Percentiles rank a stretch among this genome's conserved stretches.
Conservation (phyloP, 2,329 filamentous ascomycete species). For the Phoma sp. region DNA sequence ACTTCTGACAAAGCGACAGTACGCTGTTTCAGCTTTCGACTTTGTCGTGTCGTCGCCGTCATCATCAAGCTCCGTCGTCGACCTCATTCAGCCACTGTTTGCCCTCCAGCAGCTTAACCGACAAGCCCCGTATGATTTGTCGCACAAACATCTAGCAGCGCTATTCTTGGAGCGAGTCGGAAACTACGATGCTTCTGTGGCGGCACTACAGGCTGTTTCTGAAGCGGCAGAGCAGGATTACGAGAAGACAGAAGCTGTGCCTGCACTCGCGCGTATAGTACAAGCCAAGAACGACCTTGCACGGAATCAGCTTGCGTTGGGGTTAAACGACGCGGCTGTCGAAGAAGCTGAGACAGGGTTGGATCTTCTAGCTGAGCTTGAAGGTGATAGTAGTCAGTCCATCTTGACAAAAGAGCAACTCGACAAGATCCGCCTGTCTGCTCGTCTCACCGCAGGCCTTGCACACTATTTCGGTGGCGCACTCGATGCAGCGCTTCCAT, state of each 20-base stretch:
- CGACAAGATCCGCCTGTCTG: slow-evolving; percentile 76
- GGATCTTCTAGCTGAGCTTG: slow-evolving; percentile 75
- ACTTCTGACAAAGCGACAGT: slow-evolving; percentile 76
- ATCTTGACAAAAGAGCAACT: slow-evolving; percentile 70
- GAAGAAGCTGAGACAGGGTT: slow-evolving; percentile 83
- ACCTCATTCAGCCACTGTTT: slow-evolving; percentile 84
- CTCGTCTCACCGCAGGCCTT: slow-evolving; percentile 83
- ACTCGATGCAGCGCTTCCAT: slow-evolving; percentile 72
- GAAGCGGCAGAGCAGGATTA: slow-evolving; percentile 77
- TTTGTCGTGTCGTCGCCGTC: slow-evolving; percentile 67
- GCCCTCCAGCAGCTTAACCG: slow-evolving; percentile 80
- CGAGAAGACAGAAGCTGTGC: slow-evolving; percentile 78
- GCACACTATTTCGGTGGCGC: slow-evolving; percentile 75
- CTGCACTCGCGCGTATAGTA: slow-evolving; percentile 76
- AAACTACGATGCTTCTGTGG: slow-evolving; percentile 68
- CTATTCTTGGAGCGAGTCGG: slow-evolving; percentile 82
- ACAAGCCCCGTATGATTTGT: slow-evolving; percentile 72
- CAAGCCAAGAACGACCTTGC: slow-evolving; percentile 86
- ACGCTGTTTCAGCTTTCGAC: slow-evolving; percentile 82
- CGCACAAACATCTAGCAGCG: slow-evolving; percentile 77
- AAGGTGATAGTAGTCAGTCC: slow-evolving; percentile 46
- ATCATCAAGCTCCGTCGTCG: slow-evolving; percentile 58
- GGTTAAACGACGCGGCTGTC: slow-evolving; percentile 69
- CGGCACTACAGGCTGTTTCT: slow-evolving; percentile 70
- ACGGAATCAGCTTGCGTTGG: slow-evolving; percentile 76